Evolutionary conservation across 345 rosid species (phyloP).

Genomic region (Corchorus capsularis): DNA sequence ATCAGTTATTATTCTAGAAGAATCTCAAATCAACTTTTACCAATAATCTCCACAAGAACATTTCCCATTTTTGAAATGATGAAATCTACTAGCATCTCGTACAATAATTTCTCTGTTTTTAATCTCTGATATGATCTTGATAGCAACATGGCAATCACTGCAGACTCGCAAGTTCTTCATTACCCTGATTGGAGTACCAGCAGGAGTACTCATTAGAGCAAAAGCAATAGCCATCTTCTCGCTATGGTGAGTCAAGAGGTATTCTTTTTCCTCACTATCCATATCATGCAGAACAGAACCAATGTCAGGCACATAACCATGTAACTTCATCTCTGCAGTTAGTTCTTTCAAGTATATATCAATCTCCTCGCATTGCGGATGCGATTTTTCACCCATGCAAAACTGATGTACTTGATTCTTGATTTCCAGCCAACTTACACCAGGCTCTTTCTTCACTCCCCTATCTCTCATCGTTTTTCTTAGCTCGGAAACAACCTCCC

Average conservation of each 20-base stretch:
- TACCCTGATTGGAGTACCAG: conserved; percentile 63
- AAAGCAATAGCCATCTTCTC: conserved; percentile 65
- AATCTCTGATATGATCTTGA: conserved; percentile 64
- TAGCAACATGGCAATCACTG: conserved; percentile 71
- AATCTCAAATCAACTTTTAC: conserved; percentile 28
- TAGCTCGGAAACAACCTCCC: conserved; percentile 66
- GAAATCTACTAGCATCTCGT: conserved; percentile 80
- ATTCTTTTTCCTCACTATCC: conserved; percentile 79
- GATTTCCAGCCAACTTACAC: conserved; percentile 81
- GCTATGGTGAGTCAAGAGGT: conserved; percentile 65
- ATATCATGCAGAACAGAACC: conserved; percentile 70
- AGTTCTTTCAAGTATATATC: conserved; percentile 59
- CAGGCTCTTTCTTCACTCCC: conserved; percentile 71
- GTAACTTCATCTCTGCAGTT: conserved; percentile 60
- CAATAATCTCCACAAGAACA: conserved; percentile 88
- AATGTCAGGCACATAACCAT: conserved; percentile 70
- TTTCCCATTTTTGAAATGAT: conserved; percentile 68
- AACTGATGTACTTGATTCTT: conserved; percentile 64
- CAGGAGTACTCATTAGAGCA: conserved; percentile 32
- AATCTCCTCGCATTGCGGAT: conserved; percentile 54
- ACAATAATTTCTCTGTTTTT: conserved; percentile 65
- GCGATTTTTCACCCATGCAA: conserved; percentile 61
- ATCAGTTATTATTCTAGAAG: neutral
- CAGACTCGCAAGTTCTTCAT: conserved; percentile 82
- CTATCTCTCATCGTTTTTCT: conserved; percentile 65